phyloP scores from a whole-genome alignment of 495 filamentous ascomycete genomes.

The Lasiosphaeria miniovina region DNA sequence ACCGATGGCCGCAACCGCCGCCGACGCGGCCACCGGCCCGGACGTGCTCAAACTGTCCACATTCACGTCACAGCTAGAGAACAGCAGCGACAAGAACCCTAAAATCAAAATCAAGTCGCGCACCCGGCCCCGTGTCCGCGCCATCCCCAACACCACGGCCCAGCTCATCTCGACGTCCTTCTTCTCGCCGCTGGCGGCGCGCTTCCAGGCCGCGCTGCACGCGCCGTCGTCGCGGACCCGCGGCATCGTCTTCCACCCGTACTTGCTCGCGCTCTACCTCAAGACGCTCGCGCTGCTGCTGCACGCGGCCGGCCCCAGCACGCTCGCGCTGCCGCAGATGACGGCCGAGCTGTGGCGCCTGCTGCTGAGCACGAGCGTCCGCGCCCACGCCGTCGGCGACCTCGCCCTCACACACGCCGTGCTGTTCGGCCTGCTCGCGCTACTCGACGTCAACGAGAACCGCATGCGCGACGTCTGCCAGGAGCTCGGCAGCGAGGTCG shows the following conservation, averaged over 20 bases:
- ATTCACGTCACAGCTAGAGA: constrained; percentile 42
- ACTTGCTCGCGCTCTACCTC: constrained; percentile 58
- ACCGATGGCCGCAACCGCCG: constrained; percentile 72
- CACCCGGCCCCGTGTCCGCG: constrained; percentile 56
- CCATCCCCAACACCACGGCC: constrained; percentile 71
- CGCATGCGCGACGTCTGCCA: constrained; percentile 73
- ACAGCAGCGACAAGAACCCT: constrained; percentile 14
- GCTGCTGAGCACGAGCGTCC: constrained; percentile 45
- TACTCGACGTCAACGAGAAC: constrained; percentile 80
- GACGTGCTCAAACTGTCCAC: constrained; percentile 72
- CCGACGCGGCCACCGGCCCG: constrained; percentile 69
- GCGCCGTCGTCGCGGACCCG: constrained; percentile 37
- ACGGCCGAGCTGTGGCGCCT: constrained; percentile 69
- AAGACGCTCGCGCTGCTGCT: constrained; percentile 65
- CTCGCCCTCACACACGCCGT: constrained; percentile 65
- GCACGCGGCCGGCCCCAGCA: constrained; percentile 62
- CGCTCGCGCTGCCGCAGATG: constrained; percentile 61
- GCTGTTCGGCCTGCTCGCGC: constrained; percentile 72
- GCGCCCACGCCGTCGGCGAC: constrained; percentile 51
- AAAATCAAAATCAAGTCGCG: constrained; percentile 24
- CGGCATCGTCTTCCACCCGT: constrained; percentile 55
- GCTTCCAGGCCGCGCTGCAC: constrained; percentile 53
- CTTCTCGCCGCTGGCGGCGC: constrained; percentile 72
- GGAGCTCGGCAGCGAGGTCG: constrained; percentile 51
- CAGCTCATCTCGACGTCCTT: constrained; percentile 70